Evolutionary conservation across 2,329 filamentous ascomycete genomes (phyloP).

Genomic region (Arthrobotrys musiformis): DNA sequence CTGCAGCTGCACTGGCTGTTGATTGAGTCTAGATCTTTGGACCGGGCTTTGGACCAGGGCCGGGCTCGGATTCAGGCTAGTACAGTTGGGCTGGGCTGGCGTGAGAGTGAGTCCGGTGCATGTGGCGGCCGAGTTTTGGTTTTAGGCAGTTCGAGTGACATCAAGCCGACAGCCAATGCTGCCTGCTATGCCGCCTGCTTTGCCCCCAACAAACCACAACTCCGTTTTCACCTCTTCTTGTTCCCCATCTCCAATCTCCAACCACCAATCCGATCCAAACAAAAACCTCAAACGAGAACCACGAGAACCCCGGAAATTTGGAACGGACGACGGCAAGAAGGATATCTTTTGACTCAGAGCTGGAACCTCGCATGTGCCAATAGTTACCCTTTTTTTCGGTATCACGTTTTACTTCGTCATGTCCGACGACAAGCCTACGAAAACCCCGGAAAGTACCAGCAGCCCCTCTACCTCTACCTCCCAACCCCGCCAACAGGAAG

Average conservation of each 20-base stretch:
- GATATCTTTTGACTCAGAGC: not conserved
- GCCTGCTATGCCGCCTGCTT: not conserved
- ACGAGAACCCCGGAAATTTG: not conserved
- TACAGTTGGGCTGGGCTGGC: too few species aligned
- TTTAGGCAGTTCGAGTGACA: conserved; percentile 7
- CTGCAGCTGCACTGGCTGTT: not conserved
- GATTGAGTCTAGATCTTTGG: too few species aligned
- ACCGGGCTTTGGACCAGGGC: too few species aligned
- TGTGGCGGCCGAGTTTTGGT: conserved; percentile 7
- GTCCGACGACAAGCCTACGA: conserved; percentile 51
- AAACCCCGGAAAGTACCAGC: conserved; percentile 25
- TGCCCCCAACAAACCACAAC: conserved; percentile 26
- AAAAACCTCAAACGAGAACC: not conserved
- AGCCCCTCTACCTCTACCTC: conserved; percentile 19
- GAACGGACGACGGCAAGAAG: not conserved
- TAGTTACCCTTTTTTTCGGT: not conserved
- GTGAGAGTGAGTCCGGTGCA: too few species aligned
- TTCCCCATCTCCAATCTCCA: not conserved
- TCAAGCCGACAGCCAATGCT: conserved; percentile 15
- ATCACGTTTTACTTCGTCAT: conserved; percentile 28
- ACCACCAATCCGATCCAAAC: not conserved
- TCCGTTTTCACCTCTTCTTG: conserved; percentile 11
- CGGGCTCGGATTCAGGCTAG: too few species aligned
- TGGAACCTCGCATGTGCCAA: not conserved
- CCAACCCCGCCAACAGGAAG: conserved; percentile 42